Evolutionary conservation across 2,329 filamentous ascomycete genomes (phyloP).

Genomic region (Fulvia fulva): DNA sequence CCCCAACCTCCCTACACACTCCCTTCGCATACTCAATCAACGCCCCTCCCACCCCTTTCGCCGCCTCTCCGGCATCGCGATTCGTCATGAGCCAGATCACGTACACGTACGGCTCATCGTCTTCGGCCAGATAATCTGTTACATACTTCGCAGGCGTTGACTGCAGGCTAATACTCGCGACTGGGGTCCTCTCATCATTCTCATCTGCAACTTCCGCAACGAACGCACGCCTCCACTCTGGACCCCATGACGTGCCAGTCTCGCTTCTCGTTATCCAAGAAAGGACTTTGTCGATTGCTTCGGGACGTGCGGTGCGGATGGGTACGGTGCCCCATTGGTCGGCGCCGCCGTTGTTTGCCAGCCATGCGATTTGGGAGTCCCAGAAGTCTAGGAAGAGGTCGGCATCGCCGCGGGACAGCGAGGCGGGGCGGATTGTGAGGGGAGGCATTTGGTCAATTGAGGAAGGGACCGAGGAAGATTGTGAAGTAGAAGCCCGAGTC

Average conservation of each 20-base stretch:
- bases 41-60: conserved; percentile 11
- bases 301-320: conserved; percentile 1
- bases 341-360: conserved; percentile 13
- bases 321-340: conserved; percentile 18
- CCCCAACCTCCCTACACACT: neutral
- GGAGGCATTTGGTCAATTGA: neutral
- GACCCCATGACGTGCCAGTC: neutral
- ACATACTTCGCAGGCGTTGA: conserved; percentile 13
- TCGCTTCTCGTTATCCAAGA: conserved; percentile 12
- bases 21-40: conserved; percentile 15
- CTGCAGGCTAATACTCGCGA: conserved; percentile 14
- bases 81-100: conserved; percentile 18
- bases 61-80: conserved; percentile 5
- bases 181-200: conserved; percentile 5
- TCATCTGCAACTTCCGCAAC: conserved; percentile 6
- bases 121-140: conserved; percentile 57
- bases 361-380: conserved; percentile 18
- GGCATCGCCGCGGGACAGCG: conserved; percentile 7
- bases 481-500: neutral
- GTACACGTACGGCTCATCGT: conserved; percentile 16
- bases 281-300: conserved; percentile 1
- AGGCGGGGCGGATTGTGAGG: conserved; percentile 16
- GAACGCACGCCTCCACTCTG: conserved; percentile 14
- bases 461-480: neutral
- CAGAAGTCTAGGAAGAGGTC: conserved; percentile 16